Base-by-base conservation (phyloP, 2,329 filamentous ascomycete genomes). In the Sclerotinia subarctica region DNA sequence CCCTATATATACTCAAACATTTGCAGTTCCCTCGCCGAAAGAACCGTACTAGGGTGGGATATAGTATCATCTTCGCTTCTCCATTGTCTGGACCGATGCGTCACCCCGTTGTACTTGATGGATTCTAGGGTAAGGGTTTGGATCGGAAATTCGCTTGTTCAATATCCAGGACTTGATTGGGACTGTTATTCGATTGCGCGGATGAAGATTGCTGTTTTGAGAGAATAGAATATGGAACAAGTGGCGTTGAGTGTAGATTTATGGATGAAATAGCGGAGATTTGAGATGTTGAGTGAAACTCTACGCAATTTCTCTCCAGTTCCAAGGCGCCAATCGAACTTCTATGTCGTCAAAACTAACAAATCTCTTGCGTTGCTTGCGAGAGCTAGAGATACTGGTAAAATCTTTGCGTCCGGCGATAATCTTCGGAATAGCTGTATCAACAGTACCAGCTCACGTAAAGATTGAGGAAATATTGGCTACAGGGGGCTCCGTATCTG, bases 21-120 rank as follows among this genome's bases (percentile, higher is more conserved):
- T 1, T 19, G 4, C 15, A 19, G 0, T 5, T 26, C 13, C 17
- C 1, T 19, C 1, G 5, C 4, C 4, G 2, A 58, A 44, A 21
- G 2, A 5, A 2, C 10, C 54, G 13, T 7, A 7, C 15, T 1
- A 3, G 1, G n/a, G 15, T 26, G n/a, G 13, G 19, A 26, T 17
- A 1, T 1, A 5, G 15, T 11, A 5, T 26, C 35, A 6, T 6
- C 21, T 7, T 38, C 15, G 32, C 7, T 24, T 24, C 13, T 26
- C 13, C 3, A 10, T 57, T 4, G 15, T 42, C 15, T 42, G 13
- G 15, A 0, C 54, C n/a, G 13, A n/a, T 11, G 21, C 5, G 5
- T 10, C 19, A 5, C 6, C 1, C 1, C 1, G 3, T 38, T 4
- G 5, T 1, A 2, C 4, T 42, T 17, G n/a, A 21, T 2, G 35